Percentiles rank a stretch among this genome's conserved stretches.
Conservation (phyloP, 768 basidiomycete genomes). For the Paxillus rubicundulus region DNA sequence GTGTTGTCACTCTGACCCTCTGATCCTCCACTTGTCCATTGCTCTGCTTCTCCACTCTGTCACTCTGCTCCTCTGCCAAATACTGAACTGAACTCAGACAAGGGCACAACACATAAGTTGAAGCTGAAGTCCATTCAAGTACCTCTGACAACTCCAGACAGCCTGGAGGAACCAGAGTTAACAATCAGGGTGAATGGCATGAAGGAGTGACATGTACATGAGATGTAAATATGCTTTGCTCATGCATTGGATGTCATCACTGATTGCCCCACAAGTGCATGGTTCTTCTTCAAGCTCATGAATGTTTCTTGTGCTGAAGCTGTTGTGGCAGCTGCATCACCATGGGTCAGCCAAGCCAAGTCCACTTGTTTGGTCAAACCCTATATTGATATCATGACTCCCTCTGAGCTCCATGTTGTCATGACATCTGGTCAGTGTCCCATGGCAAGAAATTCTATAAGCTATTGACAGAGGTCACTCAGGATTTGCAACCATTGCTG, state of each 20-base stretch:
- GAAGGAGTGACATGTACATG: too few species aligned
- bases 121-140: too few species aligned
- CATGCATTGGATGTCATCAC: not conserved
- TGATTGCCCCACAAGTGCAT: conserved; percentile 50
- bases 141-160: too few species aligned
- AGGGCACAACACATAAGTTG: too few species aligned
- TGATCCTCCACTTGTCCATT: too few species aligned
- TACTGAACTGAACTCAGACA: too few species aligned
- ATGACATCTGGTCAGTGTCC: conserved; percentile 73
- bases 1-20: too few species aligned
- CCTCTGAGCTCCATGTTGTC: conserved; percentile 76
- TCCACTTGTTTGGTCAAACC: conserved; percentile 83
- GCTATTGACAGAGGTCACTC: conserved; percentile 4
- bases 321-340: conserved; percentile 87
- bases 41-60: too few species aligned
- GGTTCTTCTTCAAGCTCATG: conserved; percentile 92
- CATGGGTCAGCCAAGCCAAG: conserved; percentile 93
- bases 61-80: too few species aligned
- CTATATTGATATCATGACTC: conserved; percentile 82
- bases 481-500: conserved; percentile 89
- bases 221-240: conserved; percentile 47
- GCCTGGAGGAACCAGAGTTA: too few species aligned
- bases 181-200: too few species aligned
- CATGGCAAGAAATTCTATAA: not conserved
- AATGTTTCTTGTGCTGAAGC: conserved; percentile 94